Evolutionary conservation across 345 rosid genomes (phyloP), one percentile per base, ranked within the genome.

Genomic region (Mercurialis annua): DNA sequence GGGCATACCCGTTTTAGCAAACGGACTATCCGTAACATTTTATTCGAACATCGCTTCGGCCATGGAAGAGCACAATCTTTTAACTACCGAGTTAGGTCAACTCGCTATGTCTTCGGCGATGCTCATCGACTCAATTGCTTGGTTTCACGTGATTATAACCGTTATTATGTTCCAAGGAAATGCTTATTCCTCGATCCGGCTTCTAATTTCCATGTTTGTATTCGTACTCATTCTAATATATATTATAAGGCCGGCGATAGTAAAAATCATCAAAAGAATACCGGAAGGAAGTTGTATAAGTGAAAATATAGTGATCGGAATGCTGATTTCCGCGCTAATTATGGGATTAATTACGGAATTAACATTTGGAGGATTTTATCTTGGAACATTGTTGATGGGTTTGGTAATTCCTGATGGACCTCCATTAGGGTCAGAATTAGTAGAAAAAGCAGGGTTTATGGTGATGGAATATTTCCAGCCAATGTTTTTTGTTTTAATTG

Each of bases 61-160:
- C 2, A 20, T 77, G 44, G 49, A 58, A 4, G 80, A 79, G 54
- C 79, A 77, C 36, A 73, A 77, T 34, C 64, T 79, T 6, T 44
- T 69, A 62, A 80, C 76, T 6, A 72, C 74, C 1, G 81, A 82
- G 42, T 21, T 77, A 9, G 78, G 81, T 36, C 76, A 63, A 6
- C 62, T 77, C 0, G 78, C 74, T 0, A 33, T 73, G 61, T 63
- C 81, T 4, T 12, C 42, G 4, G 17, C 78, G 2, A 12, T 76
- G 49, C 3, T 70, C 16, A 49, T 26, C 6, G 78, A 81, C 17
- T 0, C 54, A 8, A 0, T 62, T 23, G 34, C 49, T 9, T 70
- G 66, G 73, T 0, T 51, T 17, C 2, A 10, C 3, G 0, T 63
- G 17, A 21, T 15, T 4, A 2, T 33, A 0, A 1, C 33, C 2